These are phyloP conservation scores for Amaranthus tricolor DNA, from an alignment of 179 eudicot species.

Conservation along the genomic window DNA sequence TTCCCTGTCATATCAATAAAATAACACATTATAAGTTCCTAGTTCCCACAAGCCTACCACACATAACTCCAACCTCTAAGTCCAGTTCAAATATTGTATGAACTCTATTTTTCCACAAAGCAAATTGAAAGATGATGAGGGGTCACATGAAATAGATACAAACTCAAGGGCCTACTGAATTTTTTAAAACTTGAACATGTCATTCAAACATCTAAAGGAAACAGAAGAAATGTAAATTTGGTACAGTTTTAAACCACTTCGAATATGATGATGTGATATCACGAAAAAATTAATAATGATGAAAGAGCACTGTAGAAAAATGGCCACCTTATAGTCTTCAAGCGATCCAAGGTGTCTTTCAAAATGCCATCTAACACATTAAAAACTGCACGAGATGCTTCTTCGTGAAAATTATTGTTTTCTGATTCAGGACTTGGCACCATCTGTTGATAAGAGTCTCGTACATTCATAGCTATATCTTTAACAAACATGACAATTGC, in stretches of 20 bases:
- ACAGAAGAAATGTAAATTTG: background rate
- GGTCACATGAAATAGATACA: background rate
- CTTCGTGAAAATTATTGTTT: conserved; percentile 28
- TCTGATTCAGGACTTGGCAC: conserved; percentile 24
- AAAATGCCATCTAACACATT: conserved; percentile 60
- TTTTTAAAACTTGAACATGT: background rate
- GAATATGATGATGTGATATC: background rate
- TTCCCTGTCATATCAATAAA: conserved; percentile 45
- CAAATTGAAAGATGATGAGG: background rate
- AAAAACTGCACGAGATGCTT: conserved; percentile 45
- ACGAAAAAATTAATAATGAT: background rate
- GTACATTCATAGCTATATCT: conserved; percentile 33
- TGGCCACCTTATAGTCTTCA: conserved; percentile 52
- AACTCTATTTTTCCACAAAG: background rate
- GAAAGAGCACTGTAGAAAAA: background rate
- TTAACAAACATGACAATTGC: conserved; percentile 31
- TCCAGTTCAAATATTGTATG: background rate
- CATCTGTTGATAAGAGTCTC: conserved; percentile 33
- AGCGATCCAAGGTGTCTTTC: conserved; percentile 58
- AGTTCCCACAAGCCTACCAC: background rate
- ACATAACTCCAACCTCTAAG: background rate
- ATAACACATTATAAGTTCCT: conserved; percentile 7
- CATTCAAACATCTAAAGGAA: background rate
- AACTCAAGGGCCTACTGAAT: background rate
- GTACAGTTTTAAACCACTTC: background rate